Base-by-base conservation (phyloP, 1,284 basidiomycete genomes). In the Caloboletus inedulis region DNA sequence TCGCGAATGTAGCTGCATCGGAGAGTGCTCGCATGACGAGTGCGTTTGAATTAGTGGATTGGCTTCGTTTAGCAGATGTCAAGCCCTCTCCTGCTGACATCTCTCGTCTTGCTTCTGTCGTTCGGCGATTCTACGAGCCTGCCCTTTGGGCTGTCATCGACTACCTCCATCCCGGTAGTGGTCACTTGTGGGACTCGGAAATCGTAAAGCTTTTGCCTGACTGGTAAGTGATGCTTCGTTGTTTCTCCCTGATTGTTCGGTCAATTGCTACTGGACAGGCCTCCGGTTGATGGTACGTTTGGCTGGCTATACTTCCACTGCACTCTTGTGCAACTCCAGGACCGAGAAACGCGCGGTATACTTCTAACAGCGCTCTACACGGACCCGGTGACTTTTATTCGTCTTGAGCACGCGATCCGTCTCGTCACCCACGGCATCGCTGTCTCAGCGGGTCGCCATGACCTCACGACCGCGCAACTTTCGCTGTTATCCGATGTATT, bases 31-130 rank as follows among this genome's bases (percentile, higher is more conserved):
- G 73, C 19, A 69, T 64, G 42, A 59, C 61, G 4, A 59, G 71
- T 29, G 82, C 83, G 0, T 79, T 72, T 48, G 79, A 81, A 51
- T 67, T 87, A 0, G 72, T 87, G 10, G 83, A 86, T 57, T 80
- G 77, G 76, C 53, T 84, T 31, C 80, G 85, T 39, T 65, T 86
- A 1, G 58, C 74, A 2, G 70, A 74, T 16, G 63, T 66, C 23
- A 62, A 66, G 1, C 58, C 79, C 4, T 61, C 64, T 18, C 23
- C 66, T 0, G 54, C 59, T 0, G 74, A 81, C 30, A 60, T 82
- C 10, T 59, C 57, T n/a, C 73, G 75, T 10, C 59, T 84, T 3
- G 59, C 72, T 1, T 47, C 52, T 6, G 64, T 74, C 1, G 53
- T 86, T 21, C 59, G 65, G 18, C 69, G 66, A 14, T 66, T 81